Conservation (phyloP, 2,329 filamentous ascomycete species). For the Diplodia mutila region DNA sequence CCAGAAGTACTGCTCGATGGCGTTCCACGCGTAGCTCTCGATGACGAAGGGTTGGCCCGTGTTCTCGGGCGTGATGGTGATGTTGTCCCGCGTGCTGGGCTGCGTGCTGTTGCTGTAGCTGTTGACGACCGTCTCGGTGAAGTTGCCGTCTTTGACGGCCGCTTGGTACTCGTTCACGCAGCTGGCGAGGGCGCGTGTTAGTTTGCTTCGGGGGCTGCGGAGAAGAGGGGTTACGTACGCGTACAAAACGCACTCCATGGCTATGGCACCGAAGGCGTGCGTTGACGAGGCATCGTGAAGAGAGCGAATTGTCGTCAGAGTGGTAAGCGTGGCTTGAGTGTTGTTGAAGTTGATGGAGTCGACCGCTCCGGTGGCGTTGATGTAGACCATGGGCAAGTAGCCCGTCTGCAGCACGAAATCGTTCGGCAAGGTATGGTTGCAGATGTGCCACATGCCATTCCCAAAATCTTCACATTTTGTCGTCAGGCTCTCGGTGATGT, state of each 20-base stretch:
- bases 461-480: neutral
- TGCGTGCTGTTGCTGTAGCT: neutral
- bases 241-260: constrained; percentile 18
- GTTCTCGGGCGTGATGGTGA: neutral
- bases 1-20: neutral
- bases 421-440: constrained; percentile 6
- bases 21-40: constrained; percentile 7
- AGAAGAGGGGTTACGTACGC: neutral
- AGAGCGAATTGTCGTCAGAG: neutral
- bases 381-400: neutral
- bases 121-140: neutral
- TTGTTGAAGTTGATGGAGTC: constrained; percentile 13
- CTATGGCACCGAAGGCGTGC: neutral
- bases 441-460: neutral
- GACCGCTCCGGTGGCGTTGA: neutral
- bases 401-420: neutral
- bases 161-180: constrained; percentile 11
- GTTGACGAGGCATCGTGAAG: neutral
- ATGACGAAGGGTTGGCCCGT: neutral
- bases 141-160: neutral
- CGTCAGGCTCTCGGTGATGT: constrained; percentile 21
- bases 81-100: neutral
- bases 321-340: neutral
- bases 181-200: neutral
- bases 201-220: neutral